Percentiles rank a stretch among this genome's conserved stretches.
These are phyloP conservation scores for Hanseniaspora hatyaiensis DNA, from an alignment of 805 yeast genomes.

Conservation along the genomic window DNA sequence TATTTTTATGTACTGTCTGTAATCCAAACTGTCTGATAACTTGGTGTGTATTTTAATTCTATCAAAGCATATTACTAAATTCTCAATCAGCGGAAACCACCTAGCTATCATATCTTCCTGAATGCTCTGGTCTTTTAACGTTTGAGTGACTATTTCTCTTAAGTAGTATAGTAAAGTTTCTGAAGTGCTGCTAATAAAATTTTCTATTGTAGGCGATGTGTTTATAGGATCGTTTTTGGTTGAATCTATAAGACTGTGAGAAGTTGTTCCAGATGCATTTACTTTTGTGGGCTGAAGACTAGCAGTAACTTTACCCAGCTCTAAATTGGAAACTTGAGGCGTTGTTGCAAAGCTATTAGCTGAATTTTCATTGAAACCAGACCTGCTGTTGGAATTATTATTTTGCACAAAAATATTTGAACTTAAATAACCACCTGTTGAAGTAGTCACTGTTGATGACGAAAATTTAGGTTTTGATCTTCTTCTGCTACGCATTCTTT, in stretches of 20 bases:
- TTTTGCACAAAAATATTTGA: slow-evolving; percentile 16
- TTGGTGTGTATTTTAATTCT: slow-evolving; percentile 47
- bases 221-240: background rate
- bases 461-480: slow-evolving; percentile 36
- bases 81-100: slow-evolving; percentile 51
- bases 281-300: background rate
- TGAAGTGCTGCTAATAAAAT: slow-evolving; percentile 26
- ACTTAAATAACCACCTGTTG: slow-evolving; percentile 20
- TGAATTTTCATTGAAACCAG: slow-evolving; percentile 7
- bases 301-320: slow-evolving; percentile 10
- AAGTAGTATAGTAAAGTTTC: slow-evolving; percentile 36
- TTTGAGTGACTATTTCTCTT: slow-evolving; percentile 44
- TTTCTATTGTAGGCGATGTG: background rate
- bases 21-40: slow-evolving; percentile 66
- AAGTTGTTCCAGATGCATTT: slow-evolving; percentile 4
- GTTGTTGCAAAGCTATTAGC: too few relatives aligned
- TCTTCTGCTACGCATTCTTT: slow-evolving; percentile 49
- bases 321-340: too few relatives aligned
- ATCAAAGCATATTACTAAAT: slow-evolving; percentile 44
- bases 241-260: background rate
- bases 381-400: slow-evolving; percentile 26
- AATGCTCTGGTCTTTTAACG: slow-evolving; percentile 46
- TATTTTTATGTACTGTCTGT: slow-evolving; percentile 77
- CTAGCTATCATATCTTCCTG: slow-evolving; percentile 34
- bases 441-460: slow-evolving; percentile 21